These are phyloP conservation scores for Trametes cingulata DNA, from an alignment of 768 basidiomycete genomes.

Conservation along the genomic window DNA sequence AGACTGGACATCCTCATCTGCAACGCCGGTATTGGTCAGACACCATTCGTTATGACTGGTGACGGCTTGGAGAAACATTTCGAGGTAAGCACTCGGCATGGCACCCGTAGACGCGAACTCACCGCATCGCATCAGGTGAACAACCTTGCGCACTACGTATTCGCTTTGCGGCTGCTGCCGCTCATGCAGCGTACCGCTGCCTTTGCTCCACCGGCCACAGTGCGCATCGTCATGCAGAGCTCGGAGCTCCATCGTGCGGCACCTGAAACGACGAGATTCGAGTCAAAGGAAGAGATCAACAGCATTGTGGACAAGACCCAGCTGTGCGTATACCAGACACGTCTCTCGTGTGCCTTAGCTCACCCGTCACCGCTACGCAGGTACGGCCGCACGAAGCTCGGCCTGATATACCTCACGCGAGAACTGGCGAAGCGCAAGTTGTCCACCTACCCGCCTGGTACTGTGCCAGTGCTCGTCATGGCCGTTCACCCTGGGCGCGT, in stretches of 20 bases:
- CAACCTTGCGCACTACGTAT: conserved; percentile 28
- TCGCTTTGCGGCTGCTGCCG: conserved; percentile 27
- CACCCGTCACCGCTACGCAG: not conserved
- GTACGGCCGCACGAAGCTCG: conserved; percentile 31
- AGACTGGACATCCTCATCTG: conserved; percentile 31
- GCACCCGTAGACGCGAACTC: not conserved
- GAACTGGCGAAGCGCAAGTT: conserved; percentile 27
- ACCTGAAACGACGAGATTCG: conserved; percentile 24
- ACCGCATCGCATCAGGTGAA: conserved; percentile 23
- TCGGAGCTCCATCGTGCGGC: conserved; percentile 30
- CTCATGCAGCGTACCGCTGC: conserved; percentile 31
- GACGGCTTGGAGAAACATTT: conserved; percentile 31
- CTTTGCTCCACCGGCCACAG: conserved; percentile 22
- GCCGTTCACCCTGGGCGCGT: conserved; percentile 32
- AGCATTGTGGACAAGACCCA: conserved; percentile 22
- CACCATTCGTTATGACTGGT: conserved; percentile 25
- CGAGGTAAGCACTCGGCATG: conserved; percentile 16
- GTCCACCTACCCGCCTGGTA: conserved; percentile 13
- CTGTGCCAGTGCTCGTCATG: conserved; percentile 25
- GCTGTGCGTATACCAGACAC: conserved; percentile 14
- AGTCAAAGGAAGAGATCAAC: conserved; percentile 29
- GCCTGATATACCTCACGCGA: conserved; percentile 27
- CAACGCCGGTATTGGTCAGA: conserved; percentile 31
- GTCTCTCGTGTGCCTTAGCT: not conserved
- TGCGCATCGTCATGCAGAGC: conserved; percentile 32